Base-by-base conservation (phyloP, 768 basidiomycete genomes). In the Plicaturopsis crispa region DNA sequence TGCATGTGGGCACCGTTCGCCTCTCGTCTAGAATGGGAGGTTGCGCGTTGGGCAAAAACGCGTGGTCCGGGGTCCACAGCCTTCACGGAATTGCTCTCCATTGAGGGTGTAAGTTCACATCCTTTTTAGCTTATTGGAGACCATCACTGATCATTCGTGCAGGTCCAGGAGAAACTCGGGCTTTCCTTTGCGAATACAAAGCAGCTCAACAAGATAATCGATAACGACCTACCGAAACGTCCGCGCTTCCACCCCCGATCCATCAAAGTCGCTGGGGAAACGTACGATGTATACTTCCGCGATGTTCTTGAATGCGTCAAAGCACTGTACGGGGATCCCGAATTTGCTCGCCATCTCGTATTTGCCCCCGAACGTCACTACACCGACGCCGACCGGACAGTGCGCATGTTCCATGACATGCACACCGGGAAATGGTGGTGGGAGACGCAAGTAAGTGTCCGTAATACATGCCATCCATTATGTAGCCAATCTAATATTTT, bases 391-490 rank as follows among this genome's bases (percentile, higher is more conserved):
- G 50, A 55, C 5, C 19, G 51, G 6, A 56, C 32, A 1, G 31
- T 40, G 0, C 40, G 57, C 0, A 12, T 69, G 0, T 71, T 60
- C 40, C 45, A 51, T 42, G 68, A 73, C 32, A 63, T 73, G 60
- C 55, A 70, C 30, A 73, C 68, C 0, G 69, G 65, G 0, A 57
- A 61, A 33, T 75, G 73, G 73, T 73, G 71, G 73, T 73, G 71
- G 70, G 33, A 34, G 7, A 63, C 57, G 1, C 72, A 73, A 56
- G 72, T 71, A 43, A 19, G 60, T 47, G 12, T 13, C 39, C 18
- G 18, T 32, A 5, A 20, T 33, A 18, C 23, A 16, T 22, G 18
- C 17, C 23, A 36, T 13, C 7, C 14, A 6, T 31, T 28, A 7
- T 36, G 16, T 26, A 18, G n/a, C 17, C 16, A 14, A 24, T 28